These are phyloP conservation scores for Fonsecaea monophora DNA, from an alignment of 2,329 filamentous ascomycete genomes.

Conservation along the genomic window DNA sequence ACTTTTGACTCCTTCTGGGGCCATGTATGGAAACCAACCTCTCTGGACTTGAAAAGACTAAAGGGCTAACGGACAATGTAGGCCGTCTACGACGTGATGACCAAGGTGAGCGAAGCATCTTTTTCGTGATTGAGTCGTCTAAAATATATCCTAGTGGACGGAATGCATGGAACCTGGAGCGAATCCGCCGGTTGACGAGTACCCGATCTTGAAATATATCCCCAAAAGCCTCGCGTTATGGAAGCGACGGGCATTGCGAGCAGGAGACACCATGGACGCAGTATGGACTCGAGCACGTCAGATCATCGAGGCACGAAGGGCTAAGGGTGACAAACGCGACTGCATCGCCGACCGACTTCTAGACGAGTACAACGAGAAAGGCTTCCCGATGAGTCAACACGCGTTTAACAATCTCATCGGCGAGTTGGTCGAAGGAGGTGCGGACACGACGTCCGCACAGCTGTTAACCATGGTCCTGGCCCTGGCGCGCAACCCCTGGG, in stretches of 20 bases:
- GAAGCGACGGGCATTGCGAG: constrained; percentile 11
- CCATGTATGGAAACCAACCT: constrained; percentile 25
- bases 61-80: constrained; percentile 10
- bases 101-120: not conserved
- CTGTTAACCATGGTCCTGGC: constrained; percentile 19
- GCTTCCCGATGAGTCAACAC: constrained; percentile 17
- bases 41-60: too few species aligned
- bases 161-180: constrained; percentile 31
- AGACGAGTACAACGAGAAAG: constrained; percentile 14
- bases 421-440: constrained; percentile 23
- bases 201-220: constrained; percentile 30
- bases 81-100: constrained; percentile 30
- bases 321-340: constrained; percentile 13
- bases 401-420: constrained; percentile 20
- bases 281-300: constrained; percentile 18
- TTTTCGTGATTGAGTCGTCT: constrained; percentile 1
- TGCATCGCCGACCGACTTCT: constrained; percentile 21
- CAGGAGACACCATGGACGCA: constrained; percentile 23
- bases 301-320: not conserved
- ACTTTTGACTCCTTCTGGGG: constrained; percentile 21
- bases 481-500: constrained; percentile 56
- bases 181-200: constrained; percentile 36
- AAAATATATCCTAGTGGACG: constrained; percentile 8
- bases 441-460: constrained; percentile 25
- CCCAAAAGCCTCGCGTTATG: constrained; percentile 28